Base-by-base conservation (phyloP, 2,329 filamentous ascomycete species). In the Alternaria sp. region DNA sequence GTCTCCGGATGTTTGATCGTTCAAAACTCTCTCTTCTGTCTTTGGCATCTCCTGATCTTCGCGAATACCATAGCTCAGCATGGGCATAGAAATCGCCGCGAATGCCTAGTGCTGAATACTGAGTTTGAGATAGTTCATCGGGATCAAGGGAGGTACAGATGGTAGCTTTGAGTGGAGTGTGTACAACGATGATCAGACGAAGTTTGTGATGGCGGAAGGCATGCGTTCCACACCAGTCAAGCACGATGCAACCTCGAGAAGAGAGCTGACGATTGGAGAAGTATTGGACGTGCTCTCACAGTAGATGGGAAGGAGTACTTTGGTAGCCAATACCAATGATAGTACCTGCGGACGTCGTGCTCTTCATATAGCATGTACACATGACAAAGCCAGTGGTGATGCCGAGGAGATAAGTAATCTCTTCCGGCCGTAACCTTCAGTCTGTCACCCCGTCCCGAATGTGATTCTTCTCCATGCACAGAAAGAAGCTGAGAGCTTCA, bases 361-460 rank as follows among this genome's bases (percentile, higher is more conserved):
- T 44, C 38, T 24, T 51, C 44, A 59, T 51, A 55, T 49, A 49
- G 39, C 41, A 22, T 43, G 28, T 12, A 26, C 18, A 34, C 3
- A 53, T 44, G 39, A 32, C 12, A 20, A 30, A 26, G 20, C 18
- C 11, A 12, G 28, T 14, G 26, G 18, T 22, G 44, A 26, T 49
- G 36, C 51, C 16, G 24, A 20, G 51, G 38, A 30, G 49, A 43
- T 30, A 55, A 49, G 43, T 44, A 51, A 39, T 53, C 41, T 26
- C 41, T 49, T n/a, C 30, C 55, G 46, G 44, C 53, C 16, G 28
- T 16, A 44, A 16, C 30, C 9, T 43, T 36, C 14, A 28, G 18
- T 22, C 24, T 28, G 24, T 56, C 22, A 16, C 41, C 18, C 38
- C 43, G 32, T 24, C 20, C 32, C 32, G 46, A 38, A 3, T n/a